Evolutionary conservation across 2,329 filamentous ascomycete species (phyloP), one percentile per base, ranked within the genome.

Genomic region (Cercospora berteroae): DNA sequence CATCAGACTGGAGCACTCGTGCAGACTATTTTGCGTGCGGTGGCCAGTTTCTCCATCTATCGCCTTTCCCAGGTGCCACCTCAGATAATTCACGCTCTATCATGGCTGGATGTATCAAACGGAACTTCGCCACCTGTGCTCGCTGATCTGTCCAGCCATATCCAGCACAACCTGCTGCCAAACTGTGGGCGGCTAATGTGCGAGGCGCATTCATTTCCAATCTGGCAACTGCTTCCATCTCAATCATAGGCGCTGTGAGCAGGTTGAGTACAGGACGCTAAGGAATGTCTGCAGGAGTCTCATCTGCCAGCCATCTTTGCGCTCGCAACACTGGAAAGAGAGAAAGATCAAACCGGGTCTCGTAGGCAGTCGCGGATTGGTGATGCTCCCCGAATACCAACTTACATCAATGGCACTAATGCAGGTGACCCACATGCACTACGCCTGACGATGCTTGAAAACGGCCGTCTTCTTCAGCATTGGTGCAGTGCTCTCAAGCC

Each of bases 211-310:
- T 4, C 23, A 18, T n/a, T 23, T 13, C 18, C 57, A 2, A 1
- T n/a, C 13, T 13, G 25, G 33, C 39, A 18, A 33, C 20, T 56
- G 52, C 52, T 31, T 48, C 33, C n/a, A 50, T 36, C 44, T 29
- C 44, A 31, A n/a, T 42, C 44, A 23, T 55, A 27, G n/a, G 23
- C 16, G 10, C 16, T 33, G n/a, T 12, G n/a, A 29, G n/a, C 7
- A 23, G 39, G 13, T 18, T n/a, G 27, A n/a, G 7, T n/a, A n/a
- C 23, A 7, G 48, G 16, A 56, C 27, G 48, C 48, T 56, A 63
- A 23, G 48, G 60, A 29, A 2, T 56, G 60, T 55, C 60, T 56
- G 48, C 60, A 63, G 27, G 20, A 39, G 48, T 63, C 23, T 63
- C 60, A 63, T 25, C 5, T 42, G 25, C 44, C 29, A 52, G 60